Evolutionary conservation across 2,329 filamentous ascomycete genomes (phyloP), one percentile per base, ranked within the genome.

Genomic region (Teratosphaeria nubilosa): DNA sequence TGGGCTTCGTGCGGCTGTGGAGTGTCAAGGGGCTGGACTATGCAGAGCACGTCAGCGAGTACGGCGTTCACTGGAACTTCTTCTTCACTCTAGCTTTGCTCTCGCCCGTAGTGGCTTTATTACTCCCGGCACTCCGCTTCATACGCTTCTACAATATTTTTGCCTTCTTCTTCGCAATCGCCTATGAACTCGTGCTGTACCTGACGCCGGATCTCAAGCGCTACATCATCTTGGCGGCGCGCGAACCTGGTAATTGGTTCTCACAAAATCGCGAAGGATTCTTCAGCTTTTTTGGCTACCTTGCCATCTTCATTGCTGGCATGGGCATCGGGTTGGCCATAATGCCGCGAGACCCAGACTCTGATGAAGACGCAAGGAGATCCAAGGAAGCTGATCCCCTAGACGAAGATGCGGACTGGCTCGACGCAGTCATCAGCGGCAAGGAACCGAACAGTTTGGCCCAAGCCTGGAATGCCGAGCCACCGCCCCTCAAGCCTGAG

Each of bases 51-150:
- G 90, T 96, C 59, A 91, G 90, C 14, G 94, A 99, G 71, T 99
- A 99, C 70, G 94, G 94, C 51, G 90, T 99, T 10, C 94, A 99
- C 73, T 99, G 94, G 94, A 99, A 99, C 73, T 99, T 99, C 74
- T 99, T 99, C 80, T 97, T 97, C 75, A 99, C 94, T 0, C 79
- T 99, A 10, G 91, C 86, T 5, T 82, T 96, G 53, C 76, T 99
- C 25, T 90, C 92, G 0, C 91, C 91, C 0, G 95, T 95, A 67
- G 85, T 95, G 56, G 91, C 92, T 30, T 72, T 94, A 0, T 89
- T 92, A 60, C 89, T 95, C 70, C 82, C 87, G 0, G 76, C 86
- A 0, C 82, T 92, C 59, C 78, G 80, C 16, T 69, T 87, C 57
- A 74, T 95, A 3, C 88, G 88, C 2, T 16, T 57, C 30, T 92